Conservation (phyloP, 371 early-diverging fungal species). For the Mucor indicus region DNA sequence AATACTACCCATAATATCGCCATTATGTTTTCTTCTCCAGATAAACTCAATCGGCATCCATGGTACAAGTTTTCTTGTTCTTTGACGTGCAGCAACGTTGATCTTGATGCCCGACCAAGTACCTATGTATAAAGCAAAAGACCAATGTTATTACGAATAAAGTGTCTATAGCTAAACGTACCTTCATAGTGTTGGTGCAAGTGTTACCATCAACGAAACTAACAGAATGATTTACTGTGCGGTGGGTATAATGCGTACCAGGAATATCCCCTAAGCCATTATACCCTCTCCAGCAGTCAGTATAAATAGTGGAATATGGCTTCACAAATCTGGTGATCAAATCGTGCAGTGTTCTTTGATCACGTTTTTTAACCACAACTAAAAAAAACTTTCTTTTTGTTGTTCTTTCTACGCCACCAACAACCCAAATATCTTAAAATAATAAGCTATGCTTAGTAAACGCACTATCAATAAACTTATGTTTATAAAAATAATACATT, state of each 20-base stretch:
- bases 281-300: conserved; percentile 13
- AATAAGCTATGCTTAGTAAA: too few relatives aligned
- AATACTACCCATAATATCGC: conserved; percentile 2
- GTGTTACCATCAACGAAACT: background rate
- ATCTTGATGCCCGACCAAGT: conserved; percentile 6
- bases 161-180: background rate
- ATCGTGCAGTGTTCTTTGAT: background rate
- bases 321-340: conserved; percentile 4
- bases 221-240: background rate
- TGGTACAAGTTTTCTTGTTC: conserved; percentile 3
- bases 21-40: conserved; percentile 6
- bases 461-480: too few relatives aligned
- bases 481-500: too few relatives aligned
- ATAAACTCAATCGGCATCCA: conserved; percentile 7
- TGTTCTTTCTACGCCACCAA: conserved; percentile 6
- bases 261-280: background rate
- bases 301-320: conserved; percentile 3
- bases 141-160: background rate
- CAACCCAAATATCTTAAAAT: conserved; percentile 3
- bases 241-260: background rate
- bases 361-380: conserved; percentile 2
- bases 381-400: conserved; percentile 8
- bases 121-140: background rate
- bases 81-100: background rate
- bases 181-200: conserved; percentile 3